phyloP scores from a whole-genome alignment of 2,329 filamentous ascomycete genomes.

The Tricladium varicosporioides region DNA sequence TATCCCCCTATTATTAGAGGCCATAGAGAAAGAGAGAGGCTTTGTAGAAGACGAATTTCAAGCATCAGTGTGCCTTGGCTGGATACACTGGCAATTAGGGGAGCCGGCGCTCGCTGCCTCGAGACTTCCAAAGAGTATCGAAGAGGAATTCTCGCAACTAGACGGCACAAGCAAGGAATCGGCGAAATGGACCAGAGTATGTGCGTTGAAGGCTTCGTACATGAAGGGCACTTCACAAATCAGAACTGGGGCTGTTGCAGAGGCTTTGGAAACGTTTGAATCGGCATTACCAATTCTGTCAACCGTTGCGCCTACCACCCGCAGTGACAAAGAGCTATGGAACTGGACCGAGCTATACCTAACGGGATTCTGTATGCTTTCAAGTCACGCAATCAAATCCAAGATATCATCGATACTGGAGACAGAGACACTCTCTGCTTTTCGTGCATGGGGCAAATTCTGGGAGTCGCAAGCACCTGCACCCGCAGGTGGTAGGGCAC shows the following conservation, averaged over 20 bases:
- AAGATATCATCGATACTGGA: slow-evolving; percentile 51
- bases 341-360: slow-evolving; percentile 79
- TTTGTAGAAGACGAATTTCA: slow-evolving; percentile 66
- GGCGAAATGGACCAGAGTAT: slow-evolving; percentile 78
- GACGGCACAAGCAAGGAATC: slow-evolving; percentile 50
- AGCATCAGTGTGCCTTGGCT: slow-evolving; percentile 78
- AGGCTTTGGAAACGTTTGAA: slow-evolving; percentile 66
- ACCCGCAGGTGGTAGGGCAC: slow-evolving; percentile 54
- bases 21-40: slow-evolving; percentile 56
- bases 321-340: slow-evolving; percentile 60
- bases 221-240: slow-evolving; percentile 67
- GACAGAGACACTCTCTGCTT: slow-evolving; percentile 52
- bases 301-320: slow-evolving; percentile 48
- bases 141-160: slow-evolving; percentile 51
- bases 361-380: slow-evolving; percentile 71
- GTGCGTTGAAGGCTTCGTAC: slow-evolving; percentile 75
- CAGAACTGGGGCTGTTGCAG: slow-evolving; percentile 46
- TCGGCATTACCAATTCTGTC: slow-evolving; percentile 63
- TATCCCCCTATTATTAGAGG: slow-evolving; percentile 45
- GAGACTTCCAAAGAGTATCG: slow-evolving; percentile 63
- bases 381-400: slow-evolving; percentile 55
- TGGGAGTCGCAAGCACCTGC: slow-evolving; percentile 52
- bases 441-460: slow-evolving; percentile 68
- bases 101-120: slow-evolving; percentile 63
- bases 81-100: slow-evolving; percentile 76